Evolutionary conservation across 2,329 filamentous ascomycete species (phyloP).

Genomic region (Fusarium lateritium): DNA sequence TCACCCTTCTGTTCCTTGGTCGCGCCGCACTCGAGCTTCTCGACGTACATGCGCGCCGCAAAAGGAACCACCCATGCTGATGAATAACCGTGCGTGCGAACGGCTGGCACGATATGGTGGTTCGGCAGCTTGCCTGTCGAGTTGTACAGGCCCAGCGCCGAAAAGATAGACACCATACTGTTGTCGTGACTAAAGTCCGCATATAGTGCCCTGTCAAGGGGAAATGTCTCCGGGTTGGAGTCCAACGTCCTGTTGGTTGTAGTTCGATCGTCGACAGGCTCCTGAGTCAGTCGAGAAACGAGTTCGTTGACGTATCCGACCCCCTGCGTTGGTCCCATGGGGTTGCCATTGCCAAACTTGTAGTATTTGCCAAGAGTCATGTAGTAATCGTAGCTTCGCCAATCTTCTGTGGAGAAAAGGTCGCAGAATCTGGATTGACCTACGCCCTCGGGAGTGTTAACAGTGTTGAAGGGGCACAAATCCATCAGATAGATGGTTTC

Average conservation of each 20-base stretch:
- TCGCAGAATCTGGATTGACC: conserved; percentile 79
- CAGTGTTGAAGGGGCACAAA: conserved; percentile 86
- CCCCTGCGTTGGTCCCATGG: conserved; percentile 86
- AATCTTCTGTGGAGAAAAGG: conserved; percentile 81
- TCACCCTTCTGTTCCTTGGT: conserved; percentile 75
- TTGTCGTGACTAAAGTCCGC: conserved; percentile 96
- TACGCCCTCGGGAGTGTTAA: conserved; percentile 69
- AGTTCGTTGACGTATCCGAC: conserved; percentile 92
- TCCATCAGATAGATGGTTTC: conserved; percentile 87
- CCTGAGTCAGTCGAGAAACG: conserved; percentile 80
- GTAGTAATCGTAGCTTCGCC: conserved; percentile 85
- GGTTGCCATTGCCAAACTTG: conserved; percentile 81
- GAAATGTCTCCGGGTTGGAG: conserved; percentile 76
- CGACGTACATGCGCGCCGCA: conserved; percentile 84
- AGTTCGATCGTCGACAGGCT: conserved; percentile 79
- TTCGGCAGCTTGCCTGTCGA: conserved; percentile 68
- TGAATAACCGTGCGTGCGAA: conserved; percentile 76
- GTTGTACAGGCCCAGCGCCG: conserved; percentile 85
- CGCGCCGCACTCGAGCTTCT: conserved; percentile 81
- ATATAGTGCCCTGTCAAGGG: conserved; percentile 77
- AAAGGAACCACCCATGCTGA: conserved; percentile 88
- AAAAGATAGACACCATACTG: conserved; percentile 82
- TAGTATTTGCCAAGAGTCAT: conserved; percentile 88
- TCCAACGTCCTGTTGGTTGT: conserved; percentile 85
- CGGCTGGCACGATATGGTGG: conserved; percentile 63